Percentiles rank a stretch among this genome's conserved stretches.
phyloP scores from a whole-genome alignment of 2,329 filamentous ascomycete genomes.

The Pestalotiopsis sp. region DNA sequence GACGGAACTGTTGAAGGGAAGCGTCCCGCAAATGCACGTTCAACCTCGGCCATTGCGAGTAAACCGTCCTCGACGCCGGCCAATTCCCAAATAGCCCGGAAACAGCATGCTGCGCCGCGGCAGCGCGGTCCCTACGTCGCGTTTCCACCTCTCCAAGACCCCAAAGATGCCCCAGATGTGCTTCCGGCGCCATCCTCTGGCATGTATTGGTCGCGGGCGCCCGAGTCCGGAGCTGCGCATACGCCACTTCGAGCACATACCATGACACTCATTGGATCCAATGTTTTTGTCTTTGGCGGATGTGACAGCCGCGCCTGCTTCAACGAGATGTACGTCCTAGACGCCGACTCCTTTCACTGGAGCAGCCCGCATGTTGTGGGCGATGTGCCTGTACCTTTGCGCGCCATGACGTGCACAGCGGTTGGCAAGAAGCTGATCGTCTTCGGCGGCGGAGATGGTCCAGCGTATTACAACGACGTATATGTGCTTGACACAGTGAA shows the following conservation, averaged over 20 bases:
- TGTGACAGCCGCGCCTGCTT: slow-evolving; percentile 70
- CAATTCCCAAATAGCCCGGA: slow-evolving; percentile 19
- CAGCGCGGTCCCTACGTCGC: slow-evolving; percentile 45
- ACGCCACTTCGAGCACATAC: slow-evolving; percentile 68
- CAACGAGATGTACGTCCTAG: slow-evolving; percentile 70
- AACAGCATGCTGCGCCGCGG: slow-evolving; percentile 24
- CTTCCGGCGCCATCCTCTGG: slow-evolving; percentile 66
- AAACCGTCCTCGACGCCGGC: slow-evolving; percentile 26
- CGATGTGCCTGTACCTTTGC: slow-evolving; percentile 65
- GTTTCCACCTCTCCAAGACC: slow-evolving; percentile 61
- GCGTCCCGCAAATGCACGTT: slow-evolving; percentile 50
- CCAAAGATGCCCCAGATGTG: slow-evolving; percentile 60
- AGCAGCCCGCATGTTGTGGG: slow-evolving; percentile 66
- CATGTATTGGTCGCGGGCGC: slow-evolving; percentile 73
- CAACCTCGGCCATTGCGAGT: slow-evolving; percentile 54
- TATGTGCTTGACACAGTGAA: slow-evolving; percentile 74
- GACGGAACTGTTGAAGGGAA: slow-evolving; percentile 31
- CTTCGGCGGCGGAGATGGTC: slow-evolving; percentile 71
- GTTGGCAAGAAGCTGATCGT: slow-evolving; percentile 72
- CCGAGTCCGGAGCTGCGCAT: slow-evolving; percentile 64
- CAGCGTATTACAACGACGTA: slow-evolving; percentile 72
- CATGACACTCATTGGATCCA: slow-evolving; percentile 66
- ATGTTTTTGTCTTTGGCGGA: slow-evolving; percentile 70
- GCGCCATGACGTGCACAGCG: slow-evolving; percentile 73
- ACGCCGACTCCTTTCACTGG: slow-evolving; percentile 73